A percentile compares a stretch with the other conserved stretches of the same genome.
These are phyloP conservation scores for Pseudohalonectria lignicola DNA, from an alignment of 2,329 filamentous ascomycete species.

Conservation along the genomic window DNA sequence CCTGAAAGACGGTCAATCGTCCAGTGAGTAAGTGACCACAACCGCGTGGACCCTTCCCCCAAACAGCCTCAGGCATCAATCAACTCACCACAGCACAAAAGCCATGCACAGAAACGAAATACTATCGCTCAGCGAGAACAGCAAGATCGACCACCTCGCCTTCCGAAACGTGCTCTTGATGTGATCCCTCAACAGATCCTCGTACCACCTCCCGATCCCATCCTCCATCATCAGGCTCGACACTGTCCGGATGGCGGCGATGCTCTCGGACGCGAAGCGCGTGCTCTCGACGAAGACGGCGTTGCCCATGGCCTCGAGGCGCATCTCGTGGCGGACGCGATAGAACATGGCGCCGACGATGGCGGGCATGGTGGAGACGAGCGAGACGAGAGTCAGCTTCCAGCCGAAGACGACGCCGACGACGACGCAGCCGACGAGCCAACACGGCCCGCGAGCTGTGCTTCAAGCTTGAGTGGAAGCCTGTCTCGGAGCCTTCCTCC, in stretches of 20 bases:
- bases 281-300: slow-evolving; percentile 49
- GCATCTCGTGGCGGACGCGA: slow-evolving; percentile 38
- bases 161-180: slow-evolving; percentile 18
- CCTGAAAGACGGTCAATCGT: slow-evolving; percentile 9
- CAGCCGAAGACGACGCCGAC: slow-evolving; percentile 64
- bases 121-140: slow-evolving; percentile 26
- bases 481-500: slow-evolving; percentile 16
- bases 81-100: slow-evolving; percentile 42
- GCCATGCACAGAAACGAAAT: slow-evolving; percentile 47
- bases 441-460: slow-evolving; percentile 29
- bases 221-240: slow-evolving; percentile 50
- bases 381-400: slow-evolving; percentile 58
- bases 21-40: too few species aligned
- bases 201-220: slow-evolving; percentile 32
- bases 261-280: slow-evolving; percentile 52
- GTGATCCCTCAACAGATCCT: slow-evolving; percentile 21
- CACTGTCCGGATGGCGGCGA: slow-evolving; percentile 52
- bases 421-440: slow-evolving; percentile 50
- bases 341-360: slow-evolving; percentile 22
- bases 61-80: not conserved
- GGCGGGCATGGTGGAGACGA: slow-evolving; percentile 20
- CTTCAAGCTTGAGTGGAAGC: slow-evolving; percentile 34
- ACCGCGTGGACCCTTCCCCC: too few species aligned
- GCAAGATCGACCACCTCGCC: slow-evolving; percentile 18
- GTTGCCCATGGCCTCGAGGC: slow-evolving; percentile 45